Evolutionary conservation across 1,284 basidiomycete species (phyloP).

Genomic region (Marasmius tenuissimus): DNA sequence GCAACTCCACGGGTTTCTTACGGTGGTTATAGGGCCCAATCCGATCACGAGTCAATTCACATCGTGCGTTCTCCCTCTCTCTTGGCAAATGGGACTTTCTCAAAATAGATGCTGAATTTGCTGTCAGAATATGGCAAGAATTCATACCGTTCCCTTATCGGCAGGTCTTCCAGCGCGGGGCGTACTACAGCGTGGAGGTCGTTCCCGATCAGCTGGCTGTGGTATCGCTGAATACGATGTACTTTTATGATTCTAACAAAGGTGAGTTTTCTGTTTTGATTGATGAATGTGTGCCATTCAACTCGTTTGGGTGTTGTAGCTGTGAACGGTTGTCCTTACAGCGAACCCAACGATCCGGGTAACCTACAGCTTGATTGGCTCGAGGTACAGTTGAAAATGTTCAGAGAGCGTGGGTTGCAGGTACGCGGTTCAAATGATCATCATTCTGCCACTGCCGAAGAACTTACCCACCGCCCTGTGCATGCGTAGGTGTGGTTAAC

Average conservation of each 20-base stretch:
- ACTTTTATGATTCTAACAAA: conserved; percentile 92
- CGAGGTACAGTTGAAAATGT: conserved; percentile 78
- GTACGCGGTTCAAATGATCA: conserved; percentile 31
- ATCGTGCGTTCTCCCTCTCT: conserved; percentile 45
- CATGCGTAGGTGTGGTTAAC: conserved; percentile 46
- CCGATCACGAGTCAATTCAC: conserved; percentile 75
- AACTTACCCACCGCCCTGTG: not conserved
- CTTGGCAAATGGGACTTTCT: not conserved
- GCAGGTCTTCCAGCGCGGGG: conserved; percentile 83
- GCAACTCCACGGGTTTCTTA: conserved; percentile 18
- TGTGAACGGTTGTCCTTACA: conserved; percentile 68
- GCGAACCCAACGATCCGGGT: conserved; percentile 70
- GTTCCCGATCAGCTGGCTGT: conserved; percentile 77
- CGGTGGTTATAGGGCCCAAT: conserved; percentile 65
- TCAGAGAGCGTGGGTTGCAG: conserved; percentile 78
- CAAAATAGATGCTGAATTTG: not conserved
- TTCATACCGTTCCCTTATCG: conserved; percentile 84
- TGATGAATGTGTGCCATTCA: not conserved
- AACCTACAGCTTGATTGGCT: conserved; percentile 90
- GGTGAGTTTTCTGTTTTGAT: conserved; percentile 41
- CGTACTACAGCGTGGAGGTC: conserved; percentile 84
- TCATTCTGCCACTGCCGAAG: not conserved
- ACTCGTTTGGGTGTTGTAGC: conserved; percentile 32
- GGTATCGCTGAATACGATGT: conserved; percentile 89
- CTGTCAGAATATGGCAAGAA: conserved; percentile 72